These are phyloP conservation scores for Jatropha multifida DNA, from an alignment of 441 rosid genomes.

Conservation along the genomic window DNA sequence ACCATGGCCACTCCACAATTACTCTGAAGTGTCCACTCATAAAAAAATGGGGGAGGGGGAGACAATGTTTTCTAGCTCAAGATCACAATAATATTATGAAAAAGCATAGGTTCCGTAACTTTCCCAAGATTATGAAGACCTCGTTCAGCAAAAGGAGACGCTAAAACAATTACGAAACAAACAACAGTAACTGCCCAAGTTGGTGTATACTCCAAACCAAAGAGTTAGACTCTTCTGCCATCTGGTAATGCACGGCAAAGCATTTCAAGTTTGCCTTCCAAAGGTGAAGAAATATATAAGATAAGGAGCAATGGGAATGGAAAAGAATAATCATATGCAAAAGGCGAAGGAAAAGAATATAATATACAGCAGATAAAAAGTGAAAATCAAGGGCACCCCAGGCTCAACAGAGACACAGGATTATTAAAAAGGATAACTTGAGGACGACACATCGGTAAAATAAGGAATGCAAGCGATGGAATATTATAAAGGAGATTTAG, in stretches of 20 bases:
- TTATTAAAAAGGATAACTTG: neutral
- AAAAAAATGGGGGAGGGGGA: too few relatives aligned
- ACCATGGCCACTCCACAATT: too few relatives aligned
- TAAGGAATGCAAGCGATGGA: too few relatives aligned
- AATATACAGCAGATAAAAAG: neutral
- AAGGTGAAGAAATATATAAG: neutral
- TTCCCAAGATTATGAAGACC: constrained; percentile 65
- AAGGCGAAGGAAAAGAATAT: constrained; percentile 44
- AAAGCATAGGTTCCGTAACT: constrained; percentile 36
- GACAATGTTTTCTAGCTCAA: neutral
- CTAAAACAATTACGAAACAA: constrained; percentile 60
- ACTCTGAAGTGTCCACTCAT: too few relatives aligned
- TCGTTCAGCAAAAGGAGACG: constrained; percentile 62
- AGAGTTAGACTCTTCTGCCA: constrained; percentile 47
- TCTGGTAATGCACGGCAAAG: constrained; percentile 8
- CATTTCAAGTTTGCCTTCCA: constrained; percentile 1
- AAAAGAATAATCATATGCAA: constrained; percentile 27
- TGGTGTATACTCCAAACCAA: constrained; percentile 53
- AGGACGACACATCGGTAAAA: too few relatives aligned
- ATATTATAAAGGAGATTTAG: neutral
- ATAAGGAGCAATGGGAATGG: constrained; percentile 13
- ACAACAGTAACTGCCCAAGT: constrained; percentile 79
- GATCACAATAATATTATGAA: neutral
- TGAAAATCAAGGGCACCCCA: too few relatives aligned
- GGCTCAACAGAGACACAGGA: neutral